Evolutionary conservation across 2,329 filamentous ascomycete species (phyloP).

Genomic region (Botrytis elliptica): DNA sequence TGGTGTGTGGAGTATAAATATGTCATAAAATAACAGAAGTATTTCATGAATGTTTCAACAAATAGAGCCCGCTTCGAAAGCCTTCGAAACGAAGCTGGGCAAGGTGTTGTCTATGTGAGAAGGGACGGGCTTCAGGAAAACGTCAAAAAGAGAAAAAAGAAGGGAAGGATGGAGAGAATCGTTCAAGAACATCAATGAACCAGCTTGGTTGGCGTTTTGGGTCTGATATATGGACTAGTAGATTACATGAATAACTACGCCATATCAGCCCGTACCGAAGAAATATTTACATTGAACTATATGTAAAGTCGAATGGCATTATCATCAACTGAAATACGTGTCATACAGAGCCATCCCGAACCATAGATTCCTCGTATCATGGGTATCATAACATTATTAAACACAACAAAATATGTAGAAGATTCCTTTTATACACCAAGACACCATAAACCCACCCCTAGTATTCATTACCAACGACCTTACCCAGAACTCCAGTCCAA

Average conservation of each 20-base stretch:
- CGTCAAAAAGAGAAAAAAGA: neutral
- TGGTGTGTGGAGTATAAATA: neutral
- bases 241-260: neutral
- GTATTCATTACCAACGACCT: neutral
- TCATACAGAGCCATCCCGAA: too few relatives aligned
- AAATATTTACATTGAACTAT: neutral
- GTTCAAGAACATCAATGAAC: too few relatives aligned
- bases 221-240: neutral
- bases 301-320: neutral
- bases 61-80: neutral
- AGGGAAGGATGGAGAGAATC: neutral
- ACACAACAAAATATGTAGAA: neutral
- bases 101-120: neutral
- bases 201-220: neutral
- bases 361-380: neutral
- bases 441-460: neutral
- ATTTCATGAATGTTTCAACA: neutral
- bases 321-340: neutral
- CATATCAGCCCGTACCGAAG: neutral
- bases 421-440: neutral
- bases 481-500: neutral
- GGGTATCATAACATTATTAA: constrained; percentile 2
- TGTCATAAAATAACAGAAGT: neutral
- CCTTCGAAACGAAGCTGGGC: neutral
- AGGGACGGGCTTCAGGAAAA: neutral